phyloP scores from a whole-genome alignment of 495 filamentous ascomycete species.

The Clohesyomyces aquaticus region DNA sequence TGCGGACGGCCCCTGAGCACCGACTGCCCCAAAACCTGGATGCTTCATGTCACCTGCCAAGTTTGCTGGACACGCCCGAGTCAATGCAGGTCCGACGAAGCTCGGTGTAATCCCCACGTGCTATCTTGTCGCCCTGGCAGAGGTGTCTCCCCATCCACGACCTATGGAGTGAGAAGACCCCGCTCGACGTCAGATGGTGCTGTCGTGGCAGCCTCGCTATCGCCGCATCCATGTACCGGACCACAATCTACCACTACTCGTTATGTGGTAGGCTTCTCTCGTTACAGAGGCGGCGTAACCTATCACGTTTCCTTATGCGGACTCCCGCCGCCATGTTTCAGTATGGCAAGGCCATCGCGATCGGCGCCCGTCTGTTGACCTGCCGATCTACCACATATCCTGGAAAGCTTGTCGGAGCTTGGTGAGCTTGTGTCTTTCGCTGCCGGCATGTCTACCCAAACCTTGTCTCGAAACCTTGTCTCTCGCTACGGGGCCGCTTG shows the following conservation, averaged over 20 bases:
- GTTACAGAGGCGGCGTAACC: no score
- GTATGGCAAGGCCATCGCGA: background rate
- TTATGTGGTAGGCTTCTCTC: background rate
- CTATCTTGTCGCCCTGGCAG: no score
- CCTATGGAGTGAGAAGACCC: no score
- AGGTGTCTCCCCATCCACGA: no score
- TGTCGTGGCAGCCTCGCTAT: background rate
- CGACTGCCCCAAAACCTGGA: background rate
- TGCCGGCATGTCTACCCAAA: background rate
- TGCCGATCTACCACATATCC: background rate
- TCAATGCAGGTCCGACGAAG: no score
- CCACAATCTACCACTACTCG: no score
- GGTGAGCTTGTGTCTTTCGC: background rate
- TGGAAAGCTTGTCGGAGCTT: background rate
- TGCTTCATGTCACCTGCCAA: background rate
- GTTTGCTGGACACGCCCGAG: no score
- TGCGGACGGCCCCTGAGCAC: background rate
- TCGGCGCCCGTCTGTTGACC: background rate
- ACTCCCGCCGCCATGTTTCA: background rate
- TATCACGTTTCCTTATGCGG: no score
- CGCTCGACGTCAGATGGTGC: background rate
- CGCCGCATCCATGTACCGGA: background rate
- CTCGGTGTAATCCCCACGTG: no score
- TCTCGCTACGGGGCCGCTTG: no score
- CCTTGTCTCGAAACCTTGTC: no score